Base-by-base conservation (phyloP, 495 filamentous ascomycete genomes). In the Lindgomyces ingoldianus region DNA sequence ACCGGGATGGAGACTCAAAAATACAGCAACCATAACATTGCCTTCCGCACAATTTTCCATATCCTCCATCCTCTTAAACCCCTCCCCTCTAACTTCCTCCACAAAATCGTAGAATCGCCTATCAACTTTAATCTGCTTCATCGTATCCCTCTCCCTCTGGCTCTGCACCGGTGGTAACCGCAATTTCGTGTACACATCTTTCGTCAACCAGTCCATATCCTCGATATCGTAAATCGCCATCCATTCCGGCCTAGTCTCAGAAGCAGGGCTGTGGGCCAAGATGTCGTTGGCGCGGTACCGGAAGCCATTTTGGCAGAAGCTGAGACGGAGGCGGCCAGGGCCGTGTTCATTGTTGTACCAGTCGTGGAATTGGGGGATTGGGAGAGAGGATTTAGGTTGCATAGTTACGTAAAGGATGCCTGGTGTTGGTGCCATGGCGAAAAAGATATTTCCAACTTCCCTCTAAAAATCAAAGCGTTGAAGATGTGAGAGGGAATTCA, bases 281-380 rank as follows among this genome's bases (percentile, higher is more conserved):
- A 74, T 67, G 74, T 91, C 89, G 50, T 72, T 81, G 19, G 87
- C 88, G 11, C 84, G 84, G 76, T 90, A 94, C 27, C 90, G 86
- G 68, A 91, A 87, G 47, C 90, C 90, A 73, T 90, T 92, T 44
- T 74, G 74, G 73, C 89, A 81, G 73, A 90, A 90, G 42, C 88
- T 85, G 10, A 92, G 74, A 46, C 88, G 86, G 18, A 92, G 81
- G 27, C 90, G 84, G 42, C 85, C 81, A 33, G 90, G 90, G 56
- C 90, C 90, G 75, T 94, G 90, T 75, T 94, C 90, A 73, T 88
- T 90, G 78, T 93, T 90, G 78, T 94, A 94, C 90, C 90, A 94
- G 73, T 93, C 89, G 75, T 92, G 88, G 78, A 93, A 92, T 70
- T 89, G 85, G 59, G 83, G 78, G 46, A 80, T 70, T n/a, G 85